phyloP scores from a whole-genome alignment of 78 protist genomes.

The Mantamonas sphyraenae region DNA sequence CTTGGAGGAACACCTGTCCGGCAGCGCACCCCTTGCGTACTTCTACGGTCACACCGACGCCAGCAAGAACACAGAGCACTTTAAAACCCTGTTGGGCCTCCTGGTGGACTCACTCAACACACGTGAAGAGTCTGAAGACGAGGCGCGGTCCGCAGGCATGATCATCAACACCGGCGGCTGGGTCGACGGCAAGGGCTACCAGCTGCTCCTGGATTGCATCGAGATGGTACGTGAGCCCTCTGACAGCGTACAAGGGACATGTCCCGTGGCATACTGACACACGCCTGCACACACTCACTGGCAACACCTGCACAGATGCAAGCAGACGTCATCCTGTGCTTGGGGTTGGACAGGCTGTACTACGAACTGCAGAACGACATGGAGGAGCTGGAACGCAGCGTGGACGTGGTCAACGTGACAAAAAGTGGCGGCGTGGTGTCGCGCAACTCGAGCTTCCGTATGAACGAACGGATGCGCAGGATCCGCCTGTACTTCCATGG shows the following conservation, averaged over 20 bases:
- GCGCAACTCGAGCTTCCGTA: neutral
- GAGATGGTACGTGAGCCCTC: no score
- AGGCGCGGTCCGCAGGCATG: conserved; percentile 36
- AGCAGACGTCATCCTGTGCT: neutral
- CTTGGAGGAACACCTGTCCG: conserved; percentile 12
- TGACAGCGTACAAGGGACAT: no score
- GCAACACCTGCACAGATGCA: no score
- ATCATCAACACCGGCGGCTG: conserved; percentile 75
- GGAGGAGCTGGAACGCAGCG: neutral
- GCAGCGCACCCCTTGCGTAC: conserved; percentile 44
- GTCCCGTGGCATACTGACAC: no score
- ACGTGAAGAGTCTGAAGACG: neutral
- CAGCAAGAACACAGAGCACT: conserved; percentile 34
- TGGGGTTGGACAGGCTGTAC: conserved; percentile 2
- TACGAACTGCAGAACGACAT: no score
- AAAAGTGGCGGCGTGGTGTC: neutral
- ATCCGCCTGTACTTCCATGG: conserved; percentile 7
- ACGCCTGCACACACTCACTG: neutral
- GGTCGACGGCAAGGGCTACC: conserved; percentile 65
- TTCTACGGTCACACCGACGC: conserved; percentile 50
- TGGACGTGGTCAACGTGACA: neutral
- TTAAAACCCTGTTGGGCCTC: conserved; percentile 14
- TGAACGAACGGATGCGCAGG: neutral
- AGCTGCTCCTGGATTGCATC: no score
- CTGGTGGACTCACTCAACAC: conserved; percentile 25